These are phyloP conservation scores for Boletus subluridellus DNA, from an alignment of 1,284 basidiomycete genomes.

Conservation along the genomic window DNA sequence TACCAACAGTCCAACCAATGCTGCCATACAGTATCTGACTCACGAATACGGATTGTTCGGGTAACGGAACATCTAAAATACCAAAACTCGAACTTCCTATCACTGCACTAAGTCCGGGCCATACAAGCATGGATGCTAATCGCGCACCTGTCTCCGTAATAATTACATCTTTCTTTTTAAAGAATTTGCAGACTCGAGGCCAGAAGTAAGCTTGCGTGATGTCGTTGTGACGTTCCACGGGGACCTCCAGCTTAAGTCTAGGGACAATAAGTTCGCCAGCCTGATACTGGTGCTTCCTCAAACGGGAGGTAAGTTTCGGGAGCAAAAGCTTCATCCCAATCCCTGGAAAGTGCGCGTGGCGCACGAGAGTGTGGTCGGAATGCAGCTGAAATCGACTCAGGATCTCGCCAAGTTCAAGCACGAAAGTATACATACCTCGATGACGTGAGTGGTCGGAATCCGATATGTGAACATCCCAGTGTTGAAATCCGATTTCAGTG, in stretches of 20 bases:
- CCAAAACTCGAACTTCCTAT: slow-evolving; percentile 63
- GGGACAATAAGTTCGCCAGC: slow-evolving; percentile 49
- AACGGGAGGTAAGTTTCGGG: slow-evolving; percentile 60
- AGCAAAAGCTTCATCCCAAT: slow-evolving; percentile 73
- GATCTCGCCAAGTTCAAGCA: not conserved
- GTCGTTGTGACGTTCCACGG: slow-evolving; percentile 44
- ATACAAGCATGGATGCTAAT: not conserved
- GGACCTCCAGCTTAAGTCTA: slow-evolving; percentile 45
- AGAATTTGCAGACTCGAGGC: slow-evolving; percentile 79
- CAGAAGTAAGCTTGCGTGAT: slow-evolving; percentile 85
- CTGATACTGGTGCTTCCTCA: slow-evolving; percentile 41
- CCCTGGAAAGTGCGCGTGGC: slow-evolving; percentile 57
- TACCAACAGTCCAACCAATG: slow-evolving; percentile 84
- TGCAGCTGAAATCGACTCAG: slow-evolving; percentile 58
- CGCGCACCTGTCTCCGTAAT: slow-evolving; percentile 74
- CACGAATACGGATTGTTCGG: slow-evolving; percentile 60
- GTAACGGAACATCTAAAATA: slow-evolving; percentile 73
- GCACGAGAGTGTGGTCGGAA: slow-evolving; percentile 72
- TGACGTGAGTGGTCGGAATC: slow-evolving; percentile 55
- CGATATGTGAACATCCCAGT: slow-evolving; percentile 80
- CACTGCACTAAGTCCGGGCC: slow-evolving; percentile 23
- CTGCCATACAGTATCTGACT: slow-evolving; percentile 83
- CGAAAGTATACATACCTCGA: slow-evolving; percentile 49
- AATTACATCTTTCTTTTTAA: slow-evolving; percentile 74
- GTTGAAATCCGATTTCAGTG: slow-evolving; percentile 87